Evolutionary conservation across 1,284 basidiomycete species (phyloP).

Genomic region (Leccinum fuscescens): DNA sequence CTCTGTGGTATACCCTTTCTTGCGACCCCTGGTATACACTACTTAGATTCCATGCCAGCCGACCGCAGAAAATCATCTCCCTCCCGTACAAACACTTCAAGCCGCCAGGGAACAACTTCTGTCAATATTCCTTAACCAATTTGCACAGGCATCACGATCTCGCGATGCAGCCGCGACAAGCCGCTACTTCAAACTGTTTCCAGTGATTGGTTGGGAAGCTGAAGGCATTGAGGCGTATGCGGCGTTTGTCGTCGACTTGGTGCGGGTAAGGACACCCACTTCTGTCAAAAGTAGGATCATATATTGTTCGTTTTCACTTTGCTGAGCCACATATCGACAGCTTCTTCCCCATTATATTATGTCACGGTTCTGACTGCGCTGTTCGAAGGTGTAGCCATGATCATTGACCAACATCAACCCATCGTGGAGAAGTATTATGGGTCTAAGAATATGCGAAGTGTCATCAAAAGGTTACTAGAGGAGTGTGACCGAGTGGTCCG

Average conservation of each 20-base stretch:
- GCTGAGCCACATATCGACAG: conserved; percentile 40
- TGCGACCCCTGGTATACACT: neutral
- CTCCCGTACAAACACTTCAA: conserved; percentile 82
- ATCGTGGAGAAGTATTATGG: conserved; percentile 99
- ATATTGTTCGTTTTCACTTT: conserved; percentile 2
- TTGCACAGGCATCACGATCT: conserved; percentile 73
- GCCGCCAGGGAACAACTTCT: conserved; percentile 76
- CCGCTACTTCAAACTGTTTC: conserved; percentile 96
- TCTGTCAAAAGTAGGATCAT: conserved; percentile 71
- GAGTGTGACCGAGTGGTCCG: conserved; percentile 87
- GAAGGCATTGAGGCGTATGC: conserved; percentile 95
- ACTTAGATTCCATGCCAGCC: conserved; percentile 55
- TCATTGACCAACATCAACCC: conserved; percentile 96
- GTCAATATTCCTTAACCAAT: conserved; percentile 74
- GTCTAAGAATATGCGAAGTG: conserved; percentile 76
- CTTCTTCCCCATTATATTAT: conserved; percentile 87
- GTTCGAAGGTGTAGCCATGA: conserved; percentile 93
- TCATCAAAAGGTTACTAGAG: conserved; percentile 74
- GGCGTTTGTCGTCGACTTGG: conserved; percentile 88
- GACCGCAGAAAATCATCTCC: conserved; percentile 81
- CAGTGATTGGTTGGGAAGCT: conserved; percentile 86
- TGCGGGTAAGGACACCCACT: conserved; percentile 73
- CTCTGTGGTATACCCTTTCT: conserved; percentile 65
- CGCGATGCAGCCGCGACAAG: conserved; percentile 87
- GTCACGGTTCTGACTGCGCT: conserved; percentile 84